Evolutionary conservation across 1,139 yeast species (phyloP).

Genomic region (Pneumocystis jirovecii): DNA sequence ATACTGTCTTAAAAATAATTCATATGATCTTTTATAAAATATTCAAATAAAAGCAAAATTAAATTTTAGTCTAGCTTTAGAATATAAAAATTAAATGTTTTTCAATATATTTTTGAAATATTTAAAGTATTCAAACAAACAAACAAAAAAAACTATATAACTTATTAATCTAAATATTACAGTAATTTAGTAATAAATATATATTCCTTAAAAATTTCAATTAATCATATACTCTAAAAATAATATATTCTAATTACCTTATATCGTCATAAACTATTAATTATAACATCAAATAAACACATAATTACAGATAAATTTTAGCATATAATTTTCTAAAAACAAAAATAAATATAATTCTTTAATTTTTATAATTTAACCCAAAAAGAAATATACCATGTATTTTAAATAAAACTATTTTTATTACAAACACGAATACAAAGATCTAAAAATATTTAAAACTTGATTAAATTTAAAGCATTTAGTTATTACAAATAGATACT

Average conservation of each 20-base stretch:
- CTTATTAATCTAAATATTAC: background rate
- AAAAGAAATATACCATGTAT: conserved; percentile 29
- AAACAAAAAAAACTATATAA: background rate
- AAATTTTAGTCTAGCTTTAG: background rate
- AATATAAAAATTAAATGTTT: background rate
- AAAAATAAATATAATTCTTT: too few species aligned
- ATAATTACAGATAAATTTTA: too few species aligned
- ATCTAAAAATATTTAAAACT: conserved; percentile 28
- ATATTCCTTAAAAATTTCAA: too few species aligned
- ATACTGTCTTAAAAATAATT: background rate
- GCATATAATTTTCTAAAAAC: too few species aligned
- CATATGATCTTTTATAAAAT: background rate
- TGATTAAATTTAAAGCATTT: background rate
- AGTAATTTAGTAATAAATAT: background rate
- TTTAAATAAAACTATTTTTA: conserved; percentile 43
- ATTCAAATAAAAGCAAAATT: background rate
- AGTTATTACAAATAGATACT: conserved; percentile 38
- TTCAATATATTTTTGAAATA: background rate
- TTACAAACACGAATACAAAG: conserved; percentile 69
- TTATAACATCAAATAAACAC: too few species aligned
- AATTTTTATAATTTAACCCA: background rate
- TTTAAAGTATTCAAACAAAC: background rate
- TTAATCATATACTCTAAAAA: too few species aligned
- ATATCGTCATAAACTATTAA: too few species aligned
- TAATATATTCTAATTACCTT: too few species aligned